Evolutionary conservation across 768 basidiomycete genomes (phyloP).

Genomic region (Lentinula guzmanii): DNA sequence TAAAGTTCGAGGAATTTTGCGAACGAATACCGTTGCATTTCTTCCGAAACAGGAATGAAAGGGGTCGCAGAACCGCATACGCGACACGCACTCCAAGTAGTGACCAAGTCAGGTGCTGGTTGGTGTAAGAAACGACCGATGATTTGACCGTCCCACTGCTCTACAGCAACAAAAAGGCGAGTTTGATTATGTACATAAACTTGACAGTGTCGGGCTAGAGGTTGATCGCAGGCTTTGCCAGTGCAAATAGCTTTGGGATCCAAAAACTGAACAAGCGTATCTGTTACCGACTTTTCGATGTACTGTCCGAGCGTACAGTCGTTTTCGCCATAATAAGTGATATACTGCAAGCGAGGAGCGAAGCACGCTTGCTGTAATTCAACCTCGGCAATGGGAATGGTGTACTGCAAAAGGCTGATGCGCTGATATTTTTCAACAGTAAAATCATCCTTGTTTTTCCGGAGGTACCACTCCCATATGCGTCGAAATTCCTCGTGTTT

Average conservation of each 20-base stretch:
- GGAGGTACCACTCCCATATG: constrained; percentile 93
- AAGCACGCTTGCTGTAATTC: constrained; percentile 71
- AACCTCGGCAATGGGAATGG: constrained; percentile 66
- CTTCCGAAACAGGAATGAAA: constrained; percentile 84
- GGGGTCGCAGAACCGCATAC: constrained; percentile 75
- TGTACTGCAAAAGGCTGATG: constrained; percentile 75
- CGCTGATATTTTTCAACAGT: constrained; percentile 91
- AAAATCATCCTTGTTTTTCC: constrained; percentile 82
- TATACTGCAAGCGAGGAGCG: constrained; percentile 63
- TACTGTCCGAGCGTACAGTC: constrained; percentile 92
- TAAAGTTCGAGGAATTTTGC: constrained; percentile 94
- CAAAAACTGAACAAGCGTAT: constrained; percentile 61
- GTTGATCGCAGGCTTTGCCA: constrained; percentile 80
- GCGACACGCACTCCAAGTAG: constrained; percentile 88
- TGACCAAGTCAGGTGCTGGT: constrained; percentile 70
- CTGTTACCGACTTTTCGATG: constrained; percentile 73
- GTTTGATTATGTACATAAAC: constrained; percentile 90
- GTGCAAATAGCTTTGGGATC: constrained; percentile 75
- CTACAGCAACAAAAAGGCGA: constrained; percentile 77
- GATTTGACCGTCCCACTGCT: constrained; percentile 82
- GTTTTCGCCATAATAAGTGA: constrained; percentile 89
- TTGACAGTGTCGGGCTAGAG: constrained; percentile 77
- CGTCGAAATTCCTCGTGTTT: constrained; percentile 83
- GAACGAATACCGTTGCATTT: constrained; percentile 92
- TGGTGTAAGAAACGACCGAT: constrained; percentile 45